Evolutionary conservation across 2,329 filamentous ascomycete genomes (phyloP), one percentile per base, ranked within the genome.

Genomic region (Cylindrodendrum hubeiense): DNA sequence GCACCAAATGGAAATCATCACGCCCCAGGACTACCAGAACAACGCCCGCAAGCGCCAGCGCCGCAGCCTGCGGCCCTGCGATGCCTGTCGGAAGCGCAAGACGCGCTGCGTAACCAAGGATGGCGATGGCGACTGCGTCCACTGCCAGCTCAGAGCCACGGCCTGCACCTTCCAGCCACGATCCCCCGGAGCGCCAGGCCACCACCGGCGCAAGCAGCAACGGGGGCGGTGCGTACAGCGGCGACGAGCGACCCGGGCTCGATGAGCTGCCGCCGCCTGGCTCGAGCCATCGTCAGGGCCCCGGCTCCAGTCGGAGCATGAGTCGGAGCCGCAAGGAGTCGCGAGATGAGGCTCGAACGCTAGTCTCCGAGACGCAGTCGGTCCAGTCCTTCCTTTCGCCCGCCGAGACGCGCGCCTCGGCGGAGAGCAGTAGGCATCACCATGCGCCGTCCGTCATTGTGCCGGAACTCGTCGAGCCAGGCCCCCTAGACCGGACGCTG

Each of bases 1-100:
- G 43, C 68, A 59, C 39, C 50, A 65, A 71, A 77, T 76, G 76
- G 75, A 77, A 64, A 74, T 77, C 58, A 71, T 76, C 62, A 77
- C 75, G 47, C 75, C 75, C 44, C 71, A 73, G 64, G 74, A 77
- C 61, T 77, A 77, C 60, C 72, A 76, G 63, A 70, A 71, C 58
- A 72, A 70, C 59, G 62, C 71, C 49, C 70, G 70, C 51, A 76
- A 77, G 67, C 73, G 75, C 9, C 75, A 71, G 57, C 71, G 74
- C 21, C 74, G 75, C 49, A 75, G 71, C 44, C 66, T 69, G 12
- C 69, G 76, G 22, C 76, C 76, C 30, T 78, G 76, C 65, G 76
- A 78, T 39, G 73, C 76, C 51, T 78, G 76, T 44, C 76, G 76
- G 34, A 77, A 74, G 70, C 69, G 76, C 54, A 78, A 78, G 66